These are phyloP conservation scores for Turnera subulata DNA, from an alignment of 345 rosid genomes.

Conservation along the genomic window DNA sequence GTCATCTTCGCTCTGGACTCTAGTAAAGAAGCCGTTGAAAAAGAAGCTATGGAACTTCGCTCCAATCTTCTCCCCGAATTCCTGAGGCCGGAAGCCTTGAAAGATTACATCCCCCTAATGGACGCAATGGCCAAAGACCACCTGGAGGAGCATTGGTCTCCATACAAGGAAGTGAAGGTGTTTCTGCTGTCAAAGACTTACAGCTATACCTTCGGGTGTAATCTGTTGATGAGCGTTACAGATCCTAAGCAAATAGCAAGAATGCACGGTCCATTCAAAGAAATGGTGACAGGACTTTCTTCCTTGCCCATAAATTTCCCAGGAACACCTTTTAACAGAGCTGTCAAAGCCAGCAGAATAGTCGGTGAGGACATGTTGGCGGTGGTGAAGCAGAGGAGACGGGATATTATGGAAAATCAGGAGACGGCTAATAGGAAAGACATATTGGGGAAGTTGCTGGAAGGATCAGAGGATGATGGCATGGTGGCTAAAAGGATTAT, in stretches of 20 bases:
- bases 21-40: no score
- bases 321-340: neutral
- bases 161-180: conserved; percentile 2
- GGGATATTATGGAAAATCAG: neutral
- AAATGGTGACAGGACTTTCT: neutral
- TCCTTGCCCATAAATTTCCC: conserved; percentile 14
- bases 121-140: conserved; percentile 15
- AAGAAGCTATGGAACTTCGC: no score
- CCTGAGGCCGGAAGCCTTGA: conserved; percentile 6
- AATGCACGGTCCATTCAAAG: neutral
- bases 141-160: conserved; percentile 5
- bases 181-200: neutral
- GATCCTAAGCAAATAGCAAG: neutral
- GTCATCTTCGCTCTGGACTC: no score
- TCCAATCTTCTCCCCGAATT: neutral
- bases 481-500: neutral
- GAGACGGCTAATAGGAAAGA: neutral
- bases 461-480: neutral
- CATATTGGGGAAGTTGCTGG: neutral
- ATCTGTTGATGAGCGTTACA: neutral
- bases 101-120: conserved; percentile 11
- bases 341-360: neutral
- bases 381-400: neutral
- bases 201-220: conserved; percentile 4
- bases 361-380: conserved; percentile 5